phyloP scores from a whole-genome alignment of 176 grass and related monocot genomes.

The Pharus latifolius region DNA sequence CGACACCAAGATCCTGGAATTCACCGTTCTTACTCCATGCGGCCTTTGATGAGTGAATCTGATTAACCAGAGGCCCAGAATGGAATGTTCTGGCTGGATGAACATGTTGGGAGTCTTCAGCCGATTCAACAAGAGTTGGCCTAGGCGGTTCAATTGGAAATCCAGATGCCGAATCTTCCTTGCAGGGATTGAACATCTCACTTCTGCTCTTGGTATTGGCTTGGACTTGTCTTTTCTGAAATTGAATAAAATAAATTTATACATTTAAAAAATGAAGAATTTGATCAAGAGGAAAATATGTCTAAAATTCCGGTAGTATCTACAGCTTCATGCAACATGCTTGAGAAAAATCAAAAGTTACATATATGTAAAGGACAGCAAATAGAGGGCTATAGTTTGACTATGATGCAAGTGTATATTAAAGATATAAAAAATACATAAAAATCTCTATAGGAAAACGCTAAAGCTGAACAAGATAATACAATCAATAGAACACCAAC shows the following conservation, averaged over 20 bases:
- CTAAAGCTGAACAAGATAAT: neutral
- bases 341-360: neutral
- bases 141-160: slow-evolving; percentile 84
- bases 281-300: neutral
- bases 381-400: neutral
- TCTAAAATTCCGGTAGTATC: neutral
- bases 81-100: slow-evolving; percentile 50
- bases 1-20: slow-evolving; percentile 21
- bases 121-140: slow-evolving; percentile 38
- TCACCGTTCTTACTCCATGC: slow-evolving; percentile 30
- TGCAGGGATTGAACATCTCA: slow-evolving; percentile 77
- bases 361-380: neutral
- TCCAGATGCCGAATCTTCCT: slow-evolving; percentile 80
- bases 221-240: slow-evolving; percentile 72
- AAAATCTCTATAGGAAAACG: neutral
- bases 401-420: neutral
- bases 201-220: slow-evolving; percentile 67
- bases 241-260: slow-evolving; percentile 4
- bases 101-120: slow-evolving; percentile 29
- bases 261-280: neutral
- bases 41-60: slow-evolving; percentile 32
- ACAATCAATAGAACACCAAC: slow-evolving; percentile 5
- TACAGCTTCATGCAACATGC: neutral
- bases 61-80: slow-evolving; percentile 89
- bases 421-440: neutral